These are phyloP conservation scores for Stellera chamaejasme DNA, from an alignment of 345 rosid genomes.

Conservation along the genomic window DNA sequence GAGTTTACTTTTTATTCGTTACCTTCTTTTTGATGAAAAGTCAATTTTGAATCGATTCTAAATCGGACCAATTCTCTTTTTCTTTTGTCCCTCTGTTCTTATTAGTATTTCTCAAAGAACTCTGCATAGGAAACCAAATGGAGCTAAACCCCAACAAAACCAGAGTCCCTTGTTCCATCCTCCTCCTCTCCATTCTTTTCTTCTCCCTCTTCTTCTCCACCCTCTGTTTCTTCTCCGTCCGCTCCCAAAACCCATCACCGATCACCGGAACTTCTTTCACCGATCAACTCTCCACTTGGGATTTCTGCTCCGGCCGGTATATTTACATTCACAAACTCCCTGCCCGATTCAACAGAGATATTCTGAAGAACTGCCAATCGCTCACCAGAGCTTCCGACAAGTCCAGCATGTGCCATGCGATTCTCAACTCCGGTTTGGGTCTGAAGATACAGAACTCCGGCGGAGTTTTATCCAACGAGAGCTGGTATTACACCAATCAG, in stretches of 20 bases:
- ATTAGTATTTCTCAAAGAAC: no score
- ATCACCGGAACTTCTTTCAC: background rate
- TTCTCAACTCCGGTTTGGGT: slow-evolving; percentile 32
- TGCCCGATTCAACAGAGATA: slow-evolving; percentile 22
- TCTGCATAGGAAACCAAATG: background rate
- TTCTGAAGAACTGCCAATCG: slow-evolving; percentile 23
- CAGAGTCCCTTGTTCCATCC: slow-evolving; percentile 1
- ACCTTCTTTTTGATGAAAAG: no score
- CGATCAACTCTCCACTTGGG: background rate
- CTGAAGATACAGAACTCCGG: slow-evolving; percentile 16
- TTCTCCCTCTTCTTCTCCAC: slow-evolving; percentile 1
- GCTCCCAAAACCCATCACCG: background rate
- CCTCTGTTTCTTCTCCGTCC: background rate
- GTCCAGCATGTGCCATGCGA: slow-evolving; percentile 25
- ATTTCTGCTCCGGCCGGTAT: slow-evolving; percentile 33
- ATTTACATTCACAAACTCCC: slow-evolving; percentile 34
- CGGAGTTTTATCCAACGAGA: slow-evolving; percentile 17
- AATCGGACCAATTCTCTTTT: no score
- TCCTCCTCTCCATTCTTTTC: slow-evolving; percentile 5
- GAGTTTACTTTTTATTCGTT: no score
- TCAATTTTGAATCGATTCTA: no score
- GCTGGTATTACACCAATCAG: slow-evolving; percentile 35
- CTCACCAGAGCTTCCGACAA: slow-evolving; percentile 23
- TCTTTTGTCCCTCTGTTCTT: no score
- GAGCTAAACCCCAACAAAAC: no score